Evolutionary conservation across 2,329 filamentous ascomycete species (phyloP).

Genomic region (Colletotrichum melonis): DNA sequence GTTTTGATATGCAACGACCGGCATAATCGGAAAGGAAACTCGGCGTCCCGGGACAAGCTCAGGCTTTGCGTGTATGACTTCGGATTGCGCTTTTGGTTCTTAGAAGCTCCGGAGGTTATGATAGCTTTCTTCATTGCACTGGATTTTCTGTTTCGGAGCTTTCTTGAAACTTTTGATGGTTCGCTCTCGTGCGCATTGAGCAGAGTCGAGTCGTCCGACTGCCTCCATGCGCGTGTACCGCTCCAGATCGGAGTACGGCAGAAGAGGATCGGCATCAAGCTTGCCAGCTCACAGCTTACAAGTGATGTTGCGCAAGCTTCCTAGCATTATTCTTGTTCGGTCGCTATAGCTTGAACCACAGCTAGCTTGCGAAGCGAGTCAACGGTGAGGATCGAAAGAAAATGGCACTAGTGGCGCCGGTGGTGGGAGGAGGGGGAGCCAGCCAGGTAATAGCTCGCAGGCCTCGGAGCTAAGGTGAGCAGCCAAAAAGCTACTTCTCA

Average conservation of each 20-base stretch:
- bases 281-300: not conserved
- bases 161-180: not conserved
- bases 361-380: not conserved
- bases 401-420: not conserved
- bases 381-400: not conserved
- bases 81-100: conserved; percentile 32
- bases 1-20: conserved; percentile 33
- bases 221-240: not conserved
- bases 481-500: not conserved
- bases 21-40: conserved; percentile 35
- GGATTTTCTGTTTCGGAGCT: conserved; percentile 30
- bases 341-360: not conserved
- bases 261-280: not conserved
- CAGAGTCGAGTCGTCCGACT: not conserved
- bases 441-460: not conserved
- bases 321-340: not conserved
- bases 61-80: conserved; percentile 30
- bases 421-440: not conserved
- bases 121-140: conserved; percentile 28
- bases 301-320: not conserved
- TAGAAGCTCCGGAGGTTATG: conserved; percentile 34
- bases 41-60: conserved; percentile 35
- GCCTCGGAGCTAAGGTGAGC: not conserved
- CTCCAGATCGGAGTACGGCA: not conserved
- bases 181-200: not conserved